Evolutionary conservation across 2,329 filamentous ascomycete species (phyloP).

Genomic region (Fusarium fracticaudum): DNA sequence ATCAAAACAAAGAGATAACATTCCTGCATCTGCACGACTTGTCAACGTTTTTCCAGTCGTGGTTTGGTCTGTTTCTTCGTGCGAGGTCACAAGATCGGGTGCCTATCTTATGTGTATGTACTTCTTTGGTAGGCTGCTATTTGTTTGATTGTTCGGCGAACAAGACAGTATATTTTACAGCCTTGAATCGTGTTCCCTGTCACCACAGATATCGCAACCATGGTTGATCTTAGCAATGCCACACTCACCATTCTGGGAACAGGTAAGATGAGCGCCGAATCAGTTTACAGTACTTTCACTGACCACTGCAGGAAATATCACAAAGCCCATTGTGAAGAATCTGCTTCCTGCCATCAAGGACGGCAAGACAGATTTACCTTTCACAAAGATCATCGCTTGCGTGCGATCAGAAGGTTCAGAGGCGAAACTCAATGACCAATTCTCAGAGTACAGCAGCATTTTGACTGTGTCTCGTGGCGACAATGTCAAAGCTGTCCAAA

Average conservation of each 20-base stretch:
- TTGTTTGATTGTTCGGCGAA: background rate
- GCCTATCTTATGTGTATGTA: background rate
- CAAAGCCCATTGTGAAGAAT: constrained; percentile 43
- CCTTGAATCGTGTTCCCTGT: background rate
- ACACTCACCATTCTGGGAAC: constrained; percentile 42
- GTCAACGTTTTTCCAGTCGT: constrained; percentile 19
- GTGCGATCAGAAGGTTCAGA: constrained; percentile 44
- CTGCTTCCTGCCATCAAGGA: constrained; percentile 22
- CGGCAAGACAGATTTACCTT: constrained; percentile 24
- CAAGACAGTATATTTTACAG: background rate
- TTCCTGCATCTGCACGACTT: constrained; percentile 23
- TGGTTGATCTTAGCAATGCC: constrained; percentile 28
- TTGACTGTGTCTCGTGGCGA: constrained; percentile 46
- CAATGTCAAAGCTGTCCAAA: constrained; percentile 47
- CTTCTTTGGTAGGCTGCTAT: background rate
- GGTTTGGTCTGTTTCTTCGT: constrained; percentile 16
- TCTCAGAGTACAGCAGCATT: constrained; percentile 18
- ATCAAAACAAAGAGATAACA: constrained; percentile 17
- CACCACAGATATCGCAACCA: background rate
- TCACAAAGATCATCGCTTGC: constrained; percentile 42
- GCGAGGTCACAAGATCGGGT: background rate
- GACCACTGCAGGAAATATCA: constrained; percentile 43
- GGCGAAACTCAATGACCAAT: constrained; percentile 30
- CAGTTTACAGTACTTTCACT: background rate
- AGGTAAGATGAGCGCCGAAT: constrained; percentile 9